These are phyloP conservation scores for Marasmius oreades DNA, from an alignment of 1,284 basidiomycete species.

Conservation along the genomic window DNA sequence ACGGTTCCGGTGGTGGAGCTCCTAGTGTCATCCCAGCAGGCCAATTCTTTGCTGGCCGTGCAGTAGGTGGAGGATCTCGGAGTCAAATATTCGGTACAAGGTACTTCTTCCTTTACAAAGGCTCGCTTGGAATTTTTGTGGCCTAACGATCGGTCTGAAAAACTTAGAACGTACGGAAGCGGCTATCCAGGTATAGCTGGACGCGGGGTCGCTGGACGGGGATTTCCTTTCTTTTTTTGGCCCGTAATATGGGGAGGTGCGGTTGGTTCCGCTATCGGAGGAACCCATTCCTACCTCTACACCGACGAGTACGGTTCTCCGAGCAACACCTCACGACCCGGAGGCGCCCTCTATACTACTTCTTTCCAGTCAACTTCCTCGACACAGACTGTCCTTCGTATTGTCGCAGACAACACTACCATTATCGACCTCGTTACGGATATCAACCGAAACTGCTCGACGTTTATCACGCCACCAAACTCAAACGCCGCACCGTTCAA, in stretches of 20 bases:
- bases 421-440: slow-evolving; percentile 44
- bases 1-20: too few relatives aligned
- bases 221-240: slow-evolving; percentile 60
- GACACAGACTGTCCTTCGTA: slow-evolving; percentile 46
- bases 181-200: slow-evolving; percentile 49
- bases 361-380: slow-evolving; percentile 32
- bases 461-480: neutral
- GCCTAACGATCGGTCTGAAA: too few relatives aligned
- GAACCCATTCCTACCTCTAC: slow-evolving; percentile 38
- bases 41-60: too few relatives aligned
- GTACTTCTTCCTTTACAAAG: too few relatives aligned
- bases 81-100: too few relatives aligned
- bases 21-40: too few relatives aligned
- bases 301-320: slow-evolving; percentile 50
- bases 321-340: slow-evolving; percentile 51
- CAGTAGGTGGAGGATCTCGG: too few relatives aligned
- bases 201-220: slow-evolving; percentile 41
- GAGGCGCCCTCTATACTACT: slow-evolving; percentile 49
- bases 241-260: slow-evolving; percentile 49
- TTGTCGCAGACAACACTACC: slow-evolving; percentile 58
- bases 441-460: slow-evolving; percentile 44
- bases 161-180: slow-evolving; percentile 42
- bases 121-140: too few relatives aligned
- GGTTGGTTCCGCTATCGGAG: slow-evolving; percentile 28
- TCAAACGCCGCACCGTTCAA: neutral